Evolutionary conservation across 1,139 yeast species (phyloP), one percentile per base, ranked within the genome.

Genomic region (Lodderomyces elongisporus): DNA sequence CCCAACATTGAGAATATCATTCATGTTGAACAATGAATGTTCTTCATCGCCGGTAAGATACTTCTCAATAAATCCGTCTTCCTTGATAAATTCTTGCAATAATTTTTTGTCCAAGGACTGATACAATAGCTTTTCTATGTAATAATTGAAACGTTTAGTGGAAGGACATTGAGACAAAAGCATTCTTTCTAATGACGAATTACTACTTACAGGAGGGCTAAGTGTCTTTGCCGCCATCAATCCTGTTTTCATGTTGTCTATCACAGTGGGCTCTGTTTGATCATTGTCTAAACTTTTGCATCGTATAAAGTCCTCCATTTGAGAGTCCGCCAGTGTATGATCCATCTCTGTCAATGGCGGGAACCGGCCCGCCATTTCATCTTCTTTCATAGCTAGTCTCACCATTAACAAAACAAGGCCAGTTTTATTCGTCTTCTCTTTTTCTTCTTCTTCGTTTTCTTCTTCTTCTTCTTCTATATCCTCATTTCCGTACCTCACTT

Each of bases 301-400:
- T 3, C 12, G 27, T 5, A 43, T 37, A 20, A 41, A 38, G 9
- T 35, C 28, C 24, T 38, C 46, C 46, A 43, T 43, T 6, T 35
- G 24, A 5, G 30, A 27, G 28, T 39, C 47, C 1, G 28, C 29
- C 4, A 24, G 10, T 5, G 31, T 25, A 16, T 27, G 23, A 6
- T 29, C 25, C 13, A 17, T 23, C 14, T 30, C 25, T 7, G 32
- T 36, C 31, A 85, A 54, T 15, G 61, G 59, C 0, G 85, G 80
- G 44, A 84, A 82, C 30, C 65, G 64, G 12, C 83, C 77, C 10
- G 73, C 60, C 42, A 81, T 76, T 44, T 77, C 82, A 51, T 89
- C 96, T 45, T 87, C 95, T 22, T 72, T 70, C 54, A 75, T 85
- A 1, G 96, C 95, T n/a, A 88, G 52, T 27, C 79, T 62, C 5